Evolutionary conservation across 129 eudicot genomes (phyloP), one percentile per base, ranked within the genome.

Genomic region (Lonicera japonica): DNA sequence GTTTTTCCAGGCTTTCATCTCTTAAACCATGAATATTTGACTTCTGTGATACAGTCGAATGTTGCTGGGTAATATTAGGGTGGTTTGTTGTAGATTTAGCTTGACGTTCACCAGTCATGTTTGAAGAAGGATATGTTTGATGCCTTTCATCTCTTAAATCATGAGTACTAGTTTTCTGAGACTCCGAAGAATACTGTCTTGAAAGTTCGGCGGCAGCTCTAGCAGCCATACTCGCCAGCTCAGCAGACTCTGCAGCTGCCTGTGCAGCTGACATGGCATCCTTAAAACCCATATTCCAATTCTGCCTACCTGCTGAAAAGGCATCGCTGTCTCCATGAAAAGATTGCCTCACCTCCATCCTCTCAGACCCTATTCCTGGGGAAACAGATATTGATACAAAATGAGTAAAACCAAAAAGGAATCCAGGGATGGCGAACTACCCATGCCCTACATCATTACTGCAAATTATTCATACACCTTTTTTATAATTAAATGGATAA

Each of bases 251-350:
- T 8, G 96, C 96, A 68, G 98, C 98, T 22, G 96, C 96, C 58
- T 84, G 95, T 65, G 98, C 98, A 43, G 98, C 98, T 56, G 98
- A 83, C n/a, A 84, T 77, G 8, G 98, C 98, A 78, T 91, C 96
- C 77, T 77, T 91, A 62, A 82, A 91, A 58, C 80, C 98, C 88
- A 82, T 80, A 52, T 78, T 76, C 96, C 96, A 82, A 25, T 68
- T 63, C 40, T 75, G 81, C 64, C 62, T 60, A 59, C 56, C 69
- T 0, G 45, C 38, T 17, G 60, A 47, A 38, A 61, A 67, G 54
- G 67, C 18, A 54, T 57, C 29, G 50, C 21, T 63, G 62, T 76
- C 76, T 56, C 22, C 61, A 11, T 51, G 34, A 25, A 73, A 77
- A 1, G 78, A 79, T 25, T 73, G 86, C 20, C 70, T 63, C 25